These are phyloP conservation scores for Phaeophleospora eucalypticola DNA, from an alignment of 2,329 filamentous ascomycete genomes.

Conservation along the genomic window DNA sequence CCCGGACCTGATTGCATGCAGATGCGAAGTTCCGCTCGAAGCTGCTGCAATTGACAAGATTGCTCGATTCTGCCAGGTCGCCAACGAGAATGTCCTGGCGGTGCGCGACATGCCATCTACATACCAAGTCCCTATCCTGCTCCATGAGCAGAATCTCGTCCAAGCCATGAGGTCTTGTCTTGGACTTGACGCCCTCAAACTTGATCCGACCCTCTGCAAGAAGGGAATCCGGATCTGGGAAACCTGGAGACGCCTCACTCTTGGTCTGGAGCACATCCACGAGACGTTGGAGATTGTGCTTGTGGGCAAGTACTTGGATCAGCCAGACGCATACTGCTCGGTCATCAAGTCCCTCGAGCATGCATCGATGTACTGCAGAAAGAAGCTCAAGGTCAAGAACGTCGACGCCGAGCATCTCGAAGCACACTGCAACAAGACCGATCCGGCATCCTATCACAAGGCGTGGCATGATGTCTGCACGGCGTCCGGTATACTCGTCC, in stretches of 20 bases:
- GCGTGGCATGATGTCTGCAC: constrained; percentile 78
- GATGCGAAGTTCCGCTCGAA: constrained; percentile 75
- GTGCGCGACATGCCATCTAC: constrained; percentile 85
- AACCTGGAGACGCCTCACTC: constrained; percentile 70
- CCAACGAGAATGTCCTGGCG: constrained; percentile 75
- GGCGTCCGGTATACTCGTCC: constrained; percentile 64
- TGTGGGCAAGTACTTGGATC: constrained; percentile 85
- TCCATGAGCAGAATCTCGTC: constrained; percentile 75
- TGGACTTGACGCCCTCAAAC: constrained; percentile 52
- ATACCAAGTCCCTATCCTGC: constrained; percentile 91
- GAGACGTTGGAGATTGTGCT: constrained; percentile 76
- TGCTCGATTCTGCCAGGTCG: constrained; percentile 82
- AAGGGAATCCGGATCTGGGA: constrained; percentile 70
- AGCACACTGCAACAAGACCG: constrained; percentile 53
- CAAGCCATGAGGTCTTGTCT: constrained; percentile 62
- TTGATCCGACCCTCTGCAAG: constrained; percentile 52
- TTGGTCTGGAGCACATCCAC: constrained; percentile 60
- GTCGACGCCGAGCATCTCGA: constrained; percentile 85
- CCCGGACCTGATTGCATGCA: constrained; percentile 75
- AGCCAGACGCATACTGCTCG: constrained; percentile 81
- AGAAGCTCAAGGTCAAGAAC: constrained; percentile 75
- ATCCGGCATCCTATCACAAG: constrained; percentile 68
- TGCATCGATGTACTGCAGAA: constrained; percentile 77
- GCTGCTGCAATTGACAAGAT: constrained; percentile 77
- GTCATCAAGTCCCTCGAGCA: constrained; percentile 88